Evolutionary conservation across 164 flowering plant genomes (phyloP).

Genomic region (Stephania japonica): DNA sequence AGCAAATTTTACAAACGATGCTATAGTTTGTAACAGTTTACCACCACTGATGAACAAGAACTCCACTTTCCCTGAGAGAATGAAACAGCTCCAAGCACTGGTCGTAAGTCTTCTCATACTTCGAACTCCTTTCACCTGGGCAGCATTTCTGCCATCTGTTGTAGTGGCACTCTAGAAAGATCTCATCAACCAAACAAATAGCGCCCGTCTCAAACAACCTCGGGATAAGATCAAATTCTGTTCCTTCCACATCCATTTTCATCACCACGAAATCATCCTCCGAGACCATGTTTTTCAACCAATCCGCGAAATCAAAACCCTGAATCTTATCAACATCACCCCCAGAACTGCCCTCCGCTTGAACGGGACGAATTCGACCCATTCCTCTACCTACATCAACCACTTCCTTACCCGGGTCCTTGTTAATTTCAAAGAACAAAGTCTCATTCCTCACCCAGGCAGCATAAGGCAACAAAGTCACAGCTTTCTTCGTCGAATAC

Average conservation of each 20-base stretch:
- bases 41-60: constrained; percentile 99
- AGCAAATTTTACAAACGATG: constrained; percentile 9
- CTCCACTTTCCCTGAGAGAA: constrained; percentile 73
- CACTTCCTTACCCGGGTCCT: constrained; percentile 47
- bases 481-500: constrained; percentile 55
- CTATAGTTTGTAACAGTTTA: constrained; percentile 23
- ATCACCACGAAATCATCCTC: constrained; percentile 89
- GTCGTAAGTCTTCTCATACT: constrained; percentile 75
- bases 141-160: constrained; percentile 96
- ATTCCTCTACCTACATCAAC: constrained; percentile 65
- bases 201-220: constrained; percentile 87
- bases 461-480: constrained; percentile 75
- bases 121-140: constrained; percentile 74
- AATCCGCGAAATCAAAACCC: constrained; percentile 91
- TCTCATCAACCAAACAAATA: constrained; percentile 89
- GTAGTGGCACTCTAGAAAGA: constrained; percentile 95
- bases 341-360: constrained; percentile 19
- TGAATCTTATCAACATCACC: constrained; percentile 54
- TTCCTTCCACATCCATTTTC: constrained; percentile 99
- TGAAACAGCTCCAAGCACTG: constrained; percentile 83
- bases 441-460: constrained; percentile 93
- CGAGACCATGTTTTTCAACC: constrained; percentile 79
- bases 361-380: constrained; percentile 75
- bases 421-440: constrained; percentile 67
- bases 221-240: constrained; percentile 89